These are phyloP conservation scores for Orobanche coerulescens DNA, from an alignment of 257 asterid genomes.

Conservation along the genomic window DNA sequence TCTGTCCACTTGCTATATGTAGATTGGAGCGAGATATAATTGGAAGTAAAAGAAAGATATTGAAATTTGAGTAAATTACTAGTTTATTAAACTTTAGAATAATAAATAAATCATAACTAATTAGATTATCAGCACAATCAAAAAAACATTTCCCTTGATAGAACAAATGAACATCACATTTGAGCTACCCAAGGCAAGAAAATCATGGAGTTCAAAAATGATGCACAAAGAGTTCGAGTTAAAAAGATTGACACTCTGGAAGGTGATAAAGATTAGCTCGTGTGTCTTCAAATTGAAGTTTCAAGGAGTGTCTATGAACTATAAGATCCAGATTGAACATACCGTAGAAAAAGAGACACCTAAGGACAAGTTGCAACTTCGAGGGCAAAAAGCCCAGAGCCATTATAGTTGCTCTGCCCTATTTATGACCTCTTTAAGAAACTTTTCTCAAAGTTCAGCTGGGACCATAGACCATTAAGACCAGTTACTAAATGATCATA, in stretches of 20 bases:
- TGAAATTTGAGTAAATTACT: not conserved
- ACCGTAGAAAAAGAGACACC: not conserved
- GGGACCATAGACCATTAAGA: slow-evolving; percentile 2
- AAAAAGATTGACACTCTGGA: slow-evolving; percentile 11
- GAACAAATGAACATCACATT: slow-evolving; percentile 1
- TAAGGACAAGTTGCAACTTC: not conserved
- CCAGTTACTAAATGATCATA: slow-evolving; percentile 12
- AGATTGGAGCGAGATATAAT: not conserved
- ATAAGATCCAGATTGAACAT: slow-evolving; percentile 7
- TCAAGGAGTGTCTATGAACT: slow-evolving; percentile 1
- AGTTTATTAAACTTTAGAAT: not conserved
- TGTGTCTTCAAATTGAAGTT: slow-evolving; percentile 2
- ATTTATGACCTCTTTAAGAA: slow-evolving; percentile 3
- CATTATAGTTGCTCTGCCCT: not conserved
- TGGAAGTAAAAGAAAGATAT: not conserved
- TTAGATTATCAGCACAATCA: slow-evolving; percentile 10
- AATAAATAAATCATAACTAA: not conserved
- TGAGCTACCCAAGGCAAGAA: slow-evolving; percentile 5
- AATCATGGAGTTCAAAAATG: slow-evolving; percentile 7
- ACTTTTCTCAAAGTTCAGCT: not conserved
- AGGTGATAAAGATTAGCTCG: not conserved
- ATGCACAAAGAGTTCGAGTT: slow-evolving; percentile 2
- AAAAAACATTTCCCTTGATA: not conserved
- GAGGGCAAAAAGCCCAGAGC: not conserved
- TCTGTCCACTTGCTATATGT: not conserved